Percentiles rank a stretch among this genome's conserved stretches.
Evolutionary conservation across 371 early-diverging fungal species (phyloP).

Genomic region (Mucor saturninus): DNA sequence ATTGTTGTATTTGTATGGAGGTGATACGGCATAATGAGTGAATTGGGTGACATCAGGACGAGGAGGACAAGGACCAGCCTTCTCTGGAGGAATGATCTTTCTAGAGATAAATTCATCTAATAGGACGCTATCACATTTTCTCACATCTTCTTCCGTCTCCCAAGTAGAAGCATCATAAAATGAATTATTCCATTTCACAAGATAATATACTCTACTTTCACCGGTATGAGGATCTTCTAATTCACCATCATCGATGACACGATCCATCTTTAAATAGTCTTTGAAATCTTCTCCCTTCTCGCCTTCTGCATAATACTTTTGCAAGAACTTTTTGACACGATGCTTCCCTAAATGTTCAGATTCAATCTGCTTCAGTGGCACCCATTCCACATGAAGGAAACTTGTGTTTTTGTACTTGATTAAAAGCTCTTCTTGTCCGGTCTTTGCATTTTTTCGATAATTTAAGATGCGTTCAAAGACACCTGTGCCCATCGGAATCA

Average conservation of each 20-base stretch:
- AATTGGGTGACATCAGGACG: constrained; percentile 63
- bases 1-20: constrained; percentile 64
- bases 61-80: constrained; percentile 47
- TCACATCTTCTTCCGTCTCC: constrained; percentile 79
- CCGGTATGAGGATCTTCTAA: constrained; percentile 57
- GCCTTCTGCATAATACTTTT: constrained; percentile 63
- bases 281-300: constrained; percentile 60
- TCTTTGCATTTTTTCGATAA: constrained; percentile 52
- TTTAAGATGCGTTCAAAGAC: constrained; percentile 73
- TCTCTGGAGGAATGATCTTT: constrained; percentile 53
- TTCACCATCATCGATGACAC: constrained; percentile 88
- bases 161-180: constrained; percentile 91
- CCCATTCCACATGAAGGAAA: constrained; percentile 88
- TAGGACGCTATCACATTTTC: constrained; percentile 54
- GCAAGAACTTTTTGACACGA: constrained; percentile 80
- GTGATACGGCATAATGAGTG: constrained; percentile 69
- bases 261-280: constrained; percentile 70
- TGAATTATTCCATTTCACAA: constrained; percentile 93
- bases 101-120: constrained; percentile 62
- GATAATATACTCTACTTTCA: constrained; percentile 67
- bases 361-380: constrained; percentile 68
- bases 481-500: constrained; percentile 76
- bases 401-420: constrained; percentile 79
- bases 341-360: constrained; percentile 75
- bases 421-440: constrained; percentile 52